Evolutionary conservation across 2,329 filamentous ascomycete species (phyloP).

Genomic region (Graphilbum ipis-grandicollis): DNA sequence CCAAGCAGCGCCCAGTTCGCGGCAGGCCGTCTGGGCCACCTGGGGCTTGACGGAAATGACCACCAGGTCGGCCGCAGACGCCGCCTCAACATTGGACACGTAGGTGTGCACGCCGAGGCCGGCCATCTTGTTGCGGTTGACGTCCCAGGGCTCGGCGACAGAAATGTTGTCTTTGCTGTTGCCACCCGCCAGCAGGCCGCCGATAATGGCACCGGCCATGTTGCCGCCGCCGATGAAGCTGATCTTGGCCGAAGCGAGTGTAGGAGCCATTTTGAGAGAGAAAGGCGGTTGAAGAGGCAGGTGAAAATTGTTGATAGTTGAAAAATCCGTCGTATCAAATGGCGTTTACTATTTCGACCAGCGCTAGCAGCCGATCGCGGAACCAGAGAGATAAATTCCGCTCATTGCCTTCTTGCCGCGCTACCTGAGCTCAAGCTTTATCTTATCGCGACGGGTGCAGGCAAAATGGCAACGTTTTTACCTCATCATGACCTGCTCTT

Average conservation of each 20-base stretch:
- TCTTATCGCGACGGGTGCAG: too few relatives aligned
- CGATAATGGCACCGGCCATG: slow-evolving; percentile 34
- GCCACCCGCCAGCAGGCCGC: slow-evolving; percentile 25
- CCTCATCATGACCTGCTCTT: too few relatives aligned
- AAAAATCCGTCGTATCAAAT: too few relatives aligned
- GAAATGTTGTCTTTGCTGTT: slow-evolving; percentile 25
- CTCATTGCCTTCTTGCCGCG: too few relatives aligned
- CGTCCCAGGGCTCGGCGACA: slow-evolving; percentile 34
- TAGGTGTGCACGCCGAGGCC: slow-evolving; percentile 27
- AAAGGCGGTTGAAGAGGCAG: neutral
- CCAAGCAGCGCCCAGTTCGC: slow-evolving; percentile 26
- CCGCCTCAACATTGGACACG: slow-evolving; percentile 26
- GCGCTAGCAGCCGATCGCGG: too few relatives aligned
- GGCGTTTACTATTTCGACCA: too few relatives aligned
- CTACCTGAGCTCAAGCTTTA: too few relatives aligned
- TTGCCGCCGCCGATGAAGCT: slow-evolving; percentile 28
- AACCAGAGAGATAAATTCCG: too few relatives aligned
- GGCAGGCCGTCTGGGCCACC: slow-evolving; percentile 27
- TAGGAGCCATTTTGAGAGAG: slow-evolving; percentile 6
- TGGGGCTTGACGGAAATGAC: slow-evolving; percentile 35
- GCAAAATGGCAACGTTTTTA: too few relatives aligned
- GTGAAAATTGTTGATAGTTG: too few relatives aligned
- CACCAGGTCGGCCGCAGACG: slow-evolving; percentile 24
- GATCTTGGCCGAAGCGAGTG: slow-evolving; percentile 16
- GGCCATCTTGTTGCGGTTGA: slow-evolving; percentile 31